Evolutionary conservation across 2,329 filamentous ascomycete species (phyloP), one percentile per base, ranked within the genome.

Genomic region (Alternaria infectoria): DNA sequence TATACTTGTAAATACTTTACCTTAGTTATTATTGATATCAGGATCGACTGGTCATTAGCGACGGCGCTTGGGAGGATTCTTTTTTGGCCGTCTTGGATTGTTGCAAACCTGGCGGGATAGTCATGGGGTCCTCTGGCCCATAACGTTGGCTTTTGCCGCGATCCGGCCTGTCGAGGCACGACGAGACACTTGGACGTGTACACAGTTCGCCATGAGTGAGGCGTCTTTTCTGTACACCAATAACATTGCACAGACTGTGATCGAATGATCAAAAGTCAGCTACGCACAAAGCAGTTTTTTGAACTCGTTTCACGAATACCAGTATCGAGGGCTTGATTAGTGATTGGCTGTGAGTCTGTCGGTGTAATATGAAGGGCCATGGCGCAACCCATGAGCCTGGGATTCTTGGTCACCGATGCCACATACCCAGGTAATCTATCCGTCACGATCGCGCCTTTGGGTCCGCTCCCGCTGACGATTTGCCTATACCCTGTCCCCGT

Each of bases 1-100:
- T 60, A 55, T 69, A 70, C 65, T 61, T 74, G 66, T 74, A 71
- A 40, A 66, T 69, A 64, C 61, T 64, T 66, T 60, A 32, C 17
- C 25, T 30, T 32, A 59, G 44, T 64, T 64, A 62, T 61, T 30
- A 32, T 68, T 72, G 69, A 70, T 44, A 59, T 62, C 55, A 61
- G 61, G 54, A 63, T 60, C 62, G 61, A 70, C 68, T 65, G 70
- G 58, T 72, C 75, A 78, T 79, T 70, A 79, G 77, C 77, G 77
- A 77, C 59, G 77, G 76, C 77, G 76, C 69, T 70, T 59, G 67
- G 73, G 49, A 67, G 65, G 59, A 17, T 68, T 59, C 59, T 49
- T 59, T 30, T 55, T 54, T 66, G 32, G 28, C 52, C 47, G 40
- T 30, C 52, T 56, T 36, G 26, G 32, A 36, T 17, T 15, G 44